phyloP scores from a whole-genome alignment of 2,329 filamentous ascomycete species.

The Capronia americana region DNA sequence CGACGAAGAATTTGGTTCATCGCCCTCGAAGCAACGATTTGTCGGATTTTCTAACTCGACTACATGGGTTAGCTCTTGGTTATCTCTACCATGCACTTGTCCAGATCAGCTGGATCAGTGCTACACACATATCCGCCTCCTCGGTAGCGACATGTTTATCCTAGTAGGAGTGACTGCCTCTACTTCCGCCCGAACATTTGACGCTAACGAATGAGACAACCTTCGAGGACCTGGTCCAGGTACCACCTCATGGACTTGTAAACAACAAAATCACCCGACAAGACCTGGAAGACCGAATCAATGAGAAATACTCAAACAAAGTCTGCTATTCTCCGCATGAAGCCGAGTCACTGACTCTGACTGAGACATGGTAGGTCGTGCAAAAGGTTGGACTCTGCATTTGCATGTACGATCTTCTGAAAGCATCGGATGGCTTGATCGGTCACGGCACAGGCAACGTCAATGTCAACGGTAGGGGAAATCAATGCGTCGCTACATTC shows the following conservation, averaged over 20 bases:
- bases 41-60: background rate
- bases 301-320: slow-evolving; percentile 95
- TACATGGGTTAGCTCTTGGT: background rate
- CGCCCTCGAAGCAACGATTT: background rate
- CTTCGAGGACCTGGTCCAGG: slow-evolving; percentile 91
- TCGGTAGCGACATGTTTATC: slow-evolving; percentile 40
- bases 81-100: slow-evolving; percentile 18
- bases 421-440: slow-evolving; percentile 89
- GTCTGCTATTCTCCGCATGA: slow-evolving; percentile 49
- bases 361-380: slow-evolving; percentile 65
- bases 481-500: background rate
- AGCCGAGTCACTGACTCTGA: background rate
- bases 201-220: slow-evolving; percentile 69
- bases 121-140: background rate
- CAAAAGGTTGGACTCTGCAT: slow-evolving; percentile 94
- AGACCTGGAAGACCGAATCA: slow-evolving; percentile 95
- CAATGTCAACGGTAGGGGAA: slow-evolving; percentile 80
- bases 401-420: slow-evolving; percentile 87
- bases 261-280: slow-evolving; percentile 67
- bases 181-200: background rate
- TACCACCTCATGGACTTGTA: slow-evolving; percentile 83
- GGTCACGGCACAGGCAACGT: slow-evolving; percentile 90
- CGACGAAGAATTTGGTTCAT: background rate
- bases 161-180: slow-evolving; percentile 33
- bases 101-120: background rate